phyloP scores from a whole-genome alignment of 305 asterid species.

The Fraxinus ornus region DNA sequence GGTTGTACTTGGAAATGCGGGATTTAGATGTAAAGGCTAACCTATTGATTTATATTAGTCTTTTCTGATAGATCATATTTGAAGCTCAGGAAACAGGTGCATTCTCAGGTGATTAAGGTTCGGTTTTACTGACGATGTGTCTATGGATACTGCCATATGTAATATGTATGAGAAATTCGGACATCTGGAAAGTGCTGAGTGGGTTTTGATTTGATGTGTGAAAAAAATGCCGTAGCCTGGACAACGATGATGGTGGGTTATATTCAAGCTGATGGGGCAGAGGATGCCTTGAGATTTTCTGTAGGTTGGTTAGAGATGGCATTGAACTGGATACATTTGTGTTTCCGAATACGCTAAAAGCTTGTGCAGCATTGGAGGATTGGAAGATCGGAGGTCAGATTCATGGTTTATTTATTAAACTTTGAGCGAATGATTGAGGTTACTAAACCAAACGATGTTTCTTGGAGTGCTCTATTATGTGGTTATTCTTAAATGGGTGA shows the following conservation, averaged over 20 bases:
- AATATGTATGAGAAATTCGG: slow-evolving; percentile 52
- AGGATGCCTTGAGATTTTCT: slow-evolving; percentile 41
- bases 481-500: slow-evolving; percentile 48
- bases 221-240: slow-evolving; percentile 45
- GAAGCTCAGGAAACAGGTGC: slow-evolving; percentile 49
- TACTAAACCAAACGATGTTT: slow-evolving; percentile 45
- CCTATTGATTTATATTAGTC: slow-evolving; percentile 14
- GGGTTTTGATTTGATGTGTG: slow-evolving; percentile 32
- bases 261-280: slow-evolving; percentile 40
- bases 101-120: slow-evolving; percentile 43
- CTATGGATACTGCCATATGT: slow-evolving; percentile 39
- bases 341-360: slow-evolving; percentile 46
- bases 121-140: slow-evolving; percentile 36
- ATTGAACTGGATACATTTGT: slow-evolving; percentile 46
- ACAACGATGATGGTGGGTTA: slow-evolving; percentile 55
- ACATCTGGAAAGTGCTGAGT: slow-evolving; percentile 33
- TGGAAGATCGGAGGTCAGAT: slow-evolving; percentile 39
- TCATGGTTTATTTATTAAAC: slow-evolving; percentile 41
- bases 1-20: too few species aligned
- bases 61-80: slow-evolving; percentile 27
- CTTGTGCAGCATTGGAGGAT: slow-evolving; percentile 43
- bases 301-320: slow-evolving; percentile 32
- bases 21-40: too few species aligned
- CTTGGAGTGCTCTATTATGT: slow-evolving; percentile 57
- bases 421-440: slow-evolving; percentile 32